phyloP scores from a whole-genome alignment of 441 rosid species.

The Populus hybrid region DNA sequence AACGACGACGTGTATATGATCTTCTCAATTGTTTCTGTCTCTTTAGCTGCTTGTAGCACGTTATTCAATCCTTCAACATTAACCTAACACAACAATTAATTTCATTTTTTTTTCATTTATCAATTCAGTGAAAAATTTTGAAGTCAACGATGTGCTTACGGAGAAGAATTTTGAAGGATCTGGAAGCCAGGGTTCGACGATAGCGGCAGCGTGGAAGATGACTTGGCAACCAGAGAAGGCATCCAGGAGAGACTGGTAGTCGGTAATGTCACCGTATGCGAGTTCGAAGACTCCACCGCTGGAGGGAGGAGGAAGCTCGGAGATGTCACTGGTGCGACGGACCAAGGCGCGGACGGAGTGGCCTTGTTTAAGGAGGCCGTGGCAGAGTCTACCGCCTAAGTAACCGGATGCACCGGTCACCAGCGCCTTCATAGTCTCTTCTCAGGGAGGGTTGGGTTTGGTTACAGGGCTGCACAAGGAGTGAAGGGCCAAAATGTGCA shows the following conservation, averaged over 20 bases:
- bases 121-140: background rate
- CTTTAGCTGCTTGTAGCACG: constrained; percentile 58
- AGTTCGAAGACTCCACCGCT: constrained; percentile 43
- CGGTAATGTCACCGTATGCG: constrained; percentile 78
- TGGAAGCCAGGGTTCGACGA: constrained; percentile 92
- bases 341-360: constrained; percentile 73
- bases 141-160: constrained; percentile 28
- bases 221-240: constrained; percentile 67
- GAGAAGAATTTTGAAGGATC: constrained; percentile 71
- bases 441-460: background rate
- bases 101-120: background rate
- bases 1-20: constrained; percentile 84
- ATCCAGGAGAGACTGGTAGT: constrained; percentile 48
- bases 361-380: constrained; percentile 56
- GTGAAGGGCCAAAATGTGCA: background rate
- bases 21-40: constrained; percentile 51
- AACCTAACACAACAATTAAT: constrained; percentile 38
- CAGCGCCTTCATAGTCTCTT: constrained; percentile 47
- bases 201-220: constrained; percentile 81
- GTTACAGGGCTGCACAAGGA: background rate
- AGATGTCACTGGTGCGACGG: constrained; percentile 77
- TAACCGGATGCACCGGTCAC: constrained; percentile 91
- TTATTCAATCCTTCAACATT: constrained; percentile 84
- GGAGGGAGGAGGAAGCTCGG: constrained; percentile 42
- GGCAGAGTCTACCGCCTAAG: constrained; percentile 77